A percentile compares a stretch with the other conserved stretches of the same genome.
phyloP scores from a whole-genome alignment of 495 filamentous ascomycete species.

The Neurospora sp. region DNA sequence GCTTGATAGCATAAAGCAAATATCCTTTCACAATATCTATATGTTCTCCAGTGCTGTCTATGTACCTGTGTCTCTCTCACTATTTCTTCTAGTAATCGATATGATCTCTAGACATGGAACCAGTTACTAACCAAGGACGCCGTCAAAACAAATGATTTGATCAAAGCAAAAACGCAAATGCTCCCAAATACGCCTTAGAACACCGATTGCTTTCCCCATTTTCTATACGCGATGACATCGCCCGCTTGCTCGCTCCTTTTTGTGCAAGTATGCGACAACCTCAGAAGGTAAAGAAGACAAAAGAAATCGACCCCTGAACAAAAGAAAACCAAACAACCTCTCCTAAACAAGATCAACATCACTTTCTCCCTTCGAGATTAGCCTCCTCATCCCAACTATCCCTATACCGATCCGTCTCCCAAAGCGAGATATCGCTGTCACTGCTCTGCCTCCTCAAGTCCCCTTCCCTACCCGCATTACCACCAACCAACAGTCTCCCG shows the following conservation, averaged over 20 bases:
- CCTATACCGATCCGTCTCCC: slow-evolving; percentile 33
- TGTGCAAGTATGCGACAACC: not conserved
- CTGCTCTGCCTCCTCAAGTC: not conserved
- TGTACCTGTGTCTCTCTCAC: not conserved
- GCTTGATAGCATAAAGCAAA: not conserved
- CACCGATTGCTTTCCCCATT: not conserved
- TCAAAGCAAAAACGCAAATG: not conserved
- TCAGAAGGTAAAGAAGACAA: not conserved
- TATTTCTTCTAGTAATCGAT: not conserved
- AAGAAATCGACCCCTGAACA: not conserved
- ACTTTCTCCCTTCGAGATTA: not conserved
- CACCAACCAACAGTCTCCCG: not conserved
- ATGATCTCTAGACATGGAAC: not conserved
- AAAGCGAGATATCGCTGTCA: slow-evolving; percentile 53
- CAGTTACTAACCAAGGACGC: not conserved
- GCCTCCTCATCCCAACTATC: slow-evolving; percentile 24
- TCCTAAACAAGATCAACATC: not conserved
- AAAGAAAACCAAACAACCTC: not conserved
- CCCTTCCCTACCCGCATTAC: not conserved
- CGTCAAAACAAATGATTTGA: not conserved
- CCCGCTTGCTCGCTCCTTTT: not conserved
- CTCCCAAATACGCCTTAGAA: not conserved
- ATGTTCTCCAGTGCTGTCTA: not conserved
- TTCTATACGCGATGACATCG: not conserved
- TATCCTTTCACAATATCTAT: not conserved